Evolutionary conservation across 2,329 filamentous ascomycete species (phyloP), one percentile per base, ranked within the genome.

Genomic region (Penicillium sp.): DNA sequence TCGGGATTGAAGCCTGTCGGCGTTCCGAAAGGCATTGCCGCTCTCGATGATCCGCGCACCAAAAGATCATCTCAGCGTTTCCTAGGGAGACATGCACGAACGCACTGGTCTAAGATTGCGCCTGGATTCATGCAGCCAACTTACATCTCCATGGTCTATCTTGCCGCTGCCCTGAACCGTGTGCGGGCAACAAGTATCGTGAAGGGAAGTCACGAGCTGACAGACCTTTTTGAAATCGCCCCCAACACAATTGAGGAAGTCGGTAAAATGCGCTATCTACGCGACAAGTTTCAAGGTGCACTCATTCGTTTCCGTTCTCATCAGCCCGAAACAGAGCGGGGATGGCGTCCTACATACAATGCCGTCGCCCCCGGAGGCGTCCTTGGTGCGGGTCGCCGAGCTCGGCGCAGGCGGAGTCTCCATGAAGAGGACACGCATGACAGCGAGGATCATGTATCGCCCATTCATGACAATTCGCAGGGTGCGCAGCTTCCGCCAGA

Each of bases 101-200:
- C 41, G 17, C 56, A 61, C 26, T 67, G 64, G 62, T 55, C 44
- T 25, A 59, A 60, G 18, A 50, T 67, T 3, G 45, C 63, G 15
- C 66, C 66, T 2, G 61, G 59, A 15, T 63, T 64, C 38, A 58
- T 67, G 51, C 61, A 65, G 37, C 69, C 69, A 10, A 64, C 64
- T 5, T 71, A 72, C 49, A 42, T 60, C 22, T 64, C 67, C 8
- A 61, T 70, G 49, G 60, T 71, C 10, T 60, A 66, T 39, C 54
- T 72, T 15, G 66, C 65, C 10, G 53, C 61, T n/a, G 57, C 62
- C 7, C 50, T 70, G 20, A 54, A 60, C 20, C 54, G 64, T 36
- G 52, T 66, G 27, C 61, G 62, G 25, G 53, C 55, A 11, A 54
- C 52, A 18, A 66, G 61, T 37, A 57, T 67, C 23, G 27, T 46